Base-by-base conservation (phyloP, 2,329 filamentous ascomycete genomes). In the Monilinia laxa region DNA sequence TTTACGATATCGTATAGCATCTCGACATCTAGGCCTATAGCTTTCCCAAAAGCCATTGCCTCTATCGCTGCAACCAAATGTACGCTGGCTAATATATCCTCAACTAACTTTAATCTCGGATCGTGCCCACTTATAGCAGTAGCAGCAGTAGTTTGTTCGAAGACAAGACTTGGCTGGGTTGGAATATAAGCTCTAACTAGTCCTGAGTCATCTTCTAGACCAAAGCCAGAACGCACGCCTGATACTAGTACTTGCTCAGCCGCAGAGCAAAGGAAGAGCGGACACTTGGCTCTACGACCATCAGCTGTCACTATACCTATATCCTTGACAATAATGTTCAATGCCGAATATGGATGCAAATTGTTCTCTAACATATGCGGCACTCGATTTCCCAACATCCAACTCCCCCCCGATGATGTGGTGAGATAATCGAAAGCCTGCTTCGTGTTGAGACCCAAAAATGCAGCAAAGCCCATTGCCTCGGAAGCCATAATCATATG, bases 401-500 rank as follows among this genome's bases (percentile, higher is more conserved):
- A 85, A 70, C 81, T 82, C 4, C 23, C 68, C 0, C 69, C 73
- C 14, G 70, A 65, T 16, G 69, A 62, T 0, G 55, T 49, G 23
- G 58, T 70, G 31, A 75, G 47, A 18, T 74, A 73, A 3, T 85
- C 83, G 65, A 77, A 80, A 56, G 70, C 69, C 9, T 79, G 75
- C 25, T 71, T 72, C 0, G 77, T 77, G 60, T 87, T 81, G 20
- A 89, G 77, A 0, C 85, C 86, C 4, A 87, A 74, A 25, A 82
- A 80, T 45, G 79, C 80, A 1, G 86, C 86, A 54, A 89, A 82
- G 0, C 85, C 87, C 78, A 88, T 81, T 5, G 82, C 84, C 73
- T 90, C 87, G 72, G 82, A 84, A 3, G 83, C 81, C 1, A 84
- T 82, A 0, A 87, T 80, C 71, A 90, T 88, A 69, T 89, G 86